Conservation (phyloP, 31 red algal species). For the Odonthalia washingtoniensis region DNA sequence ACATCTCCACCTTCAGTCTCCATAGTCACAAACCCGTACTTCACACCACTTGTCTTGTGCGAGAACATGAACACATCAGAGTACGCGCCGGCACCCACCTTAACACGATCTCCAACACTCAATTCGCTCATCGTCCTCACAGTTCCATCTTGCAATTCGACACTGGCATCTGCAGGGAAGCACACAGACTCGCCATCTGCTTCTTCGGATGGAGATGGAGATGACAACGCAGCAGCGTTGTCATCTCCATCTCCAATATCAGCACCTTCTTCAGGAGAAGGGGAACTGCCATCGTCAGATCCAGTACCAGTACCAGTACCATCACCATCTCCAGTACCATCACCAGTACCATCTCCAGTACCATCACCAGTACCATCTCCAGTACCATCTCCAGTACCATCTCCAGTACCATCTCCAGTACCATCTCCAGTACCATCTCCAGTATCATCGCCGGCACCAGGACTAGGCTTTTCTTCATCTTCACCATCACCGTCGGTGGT, state of each 20-base stretch:
- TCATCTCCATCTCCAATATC: not conserved
- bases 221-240: not conserved
- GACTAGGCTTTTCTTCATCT: not conserved
- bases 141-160: conserved; percentile 68
- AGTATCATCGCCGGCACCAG: not conserved
- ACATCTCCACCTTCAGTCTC: conserved; percentile 37
- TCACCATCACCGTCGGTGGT: not conserved
- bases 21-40: conserved; percentile 65
- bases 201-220: conserved; percentile 40
- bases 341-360: too few species aligned
- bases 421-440: conserved; percentile 26
- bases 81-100: conserved; percentile 53
- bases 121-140: conserved; percentile 55
- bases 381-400: not conserved
- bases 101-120: conserved; percentile 76
- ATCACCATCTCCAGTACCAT: too few species aligned
- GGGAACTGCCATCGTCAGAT: too few species aligned
- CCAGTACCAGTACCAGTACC: too few species aligned
- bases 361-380: conserved; percentile 16
- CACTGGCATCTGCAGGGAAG: conserved; percentile 82
- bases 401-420: conserved; percentile 20
- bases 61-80: conserved; percentile 86
- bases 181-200: conserved; percentile 78
- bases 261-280: not conserved
- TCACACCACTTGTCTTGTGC: conserved; percentile 53